phyloP scores from a whole-genome alignment of 2,329 filamentous ascomycete genomes.

The Anisogramma anomala region DNA sequence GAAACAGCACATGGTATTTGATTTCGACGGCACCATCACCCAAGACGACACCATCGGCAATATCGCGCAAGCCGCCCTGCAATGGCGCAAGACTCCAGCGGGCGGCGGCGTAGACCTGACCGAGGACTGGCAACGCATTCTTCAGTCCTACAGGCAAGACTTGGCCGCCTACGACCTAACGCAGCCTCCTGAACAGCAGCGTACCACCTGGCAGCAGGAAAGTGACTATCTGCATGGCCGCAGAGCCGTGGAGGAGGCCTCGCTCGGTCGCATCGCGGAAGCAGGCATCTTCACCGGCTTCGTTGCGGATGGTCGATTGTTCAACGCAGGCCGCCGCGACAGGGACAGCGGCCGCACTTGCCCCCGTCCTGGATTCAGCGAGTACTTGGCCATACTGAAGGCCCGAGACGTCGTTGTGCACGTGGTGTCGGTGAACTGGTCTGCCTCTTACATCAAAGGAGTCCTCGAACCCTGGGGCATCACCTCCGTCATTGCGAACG shows the following conservation, averaged over 20 bases:
- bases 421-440: constrained; percentile 36
- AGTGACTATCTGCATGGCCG: constrained; percentile 32
- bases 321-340: constrained; percentile 27
- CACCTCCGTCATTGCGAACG: constrained; percentile 32
- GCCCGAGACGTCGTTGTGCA: constrained; percentile 18
- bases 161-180: constrained; percentile 27
- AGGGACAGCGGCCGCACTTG: constrained; percentile 23
- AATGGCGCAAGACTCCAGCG: constrained; percentile 18
- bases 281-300: constrained; percentile 35
- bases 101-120: constrained; percentile 23
- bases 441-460: constrained; percentile 19
- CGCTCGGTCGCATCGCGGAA: constrained; percentile 31
- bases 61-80: constrained; percentile 34
- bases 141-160: constrained; percentile 34
- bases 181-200: constrained; percentile 21
- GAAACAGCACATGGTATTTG: constrained; percentile 33
- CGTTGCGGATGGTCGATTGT: constrained; percentile 20
- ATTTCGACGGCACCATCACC: constrained; percentile 51
- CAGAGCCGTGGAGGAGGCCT: constrained; percentile 33
- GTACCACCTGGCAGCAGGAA: constrained; percentile 29
- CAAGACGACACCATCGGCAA: constrained; percentile 38
- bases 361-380: constrained; percentile 30
- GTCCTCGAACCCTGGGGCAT: constrained; percentile 23
- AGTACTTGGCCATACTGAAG: constrained; percentile 17
- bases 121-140: constrained; percentile 32